These are phyloP conservation scores for Lipomyces kockii DNA, from an alignment of 805 yeast genomes.

Conservation along the genomic window DNA sequence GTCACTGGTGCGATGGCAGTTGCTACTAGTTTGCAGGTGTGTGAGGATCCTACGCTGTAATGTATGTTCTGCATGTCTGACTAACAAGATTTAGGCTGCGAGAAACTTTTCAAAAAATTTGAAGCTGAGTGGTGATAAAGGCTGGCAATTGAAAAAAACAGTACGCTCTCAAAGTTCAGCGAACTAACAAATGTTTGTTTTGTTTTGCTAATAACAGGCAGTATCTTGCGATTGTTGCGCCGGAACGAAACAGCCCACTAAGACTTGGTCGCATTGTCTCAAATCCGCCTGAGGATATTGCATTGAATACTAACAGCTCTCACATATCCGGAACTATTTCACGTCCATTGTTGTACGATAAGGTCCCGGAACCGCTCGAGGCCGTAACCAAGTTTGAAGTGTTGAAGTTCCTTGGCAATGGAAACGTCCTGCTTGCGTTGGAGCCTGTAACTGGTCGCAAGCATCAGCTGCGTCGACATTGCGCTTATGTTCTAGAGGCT, in stretches of 20 bases:
- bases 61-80: background rate
- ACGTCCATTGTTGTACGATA: background rate
- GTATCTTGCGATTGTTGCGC: constrained; percentile 21
- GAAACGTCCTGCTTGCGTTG: constrained; percentile 15
- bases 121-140: constrained; percentile 27
- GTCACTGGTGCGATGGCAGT: constrained; percentile 36
- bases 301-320: background rate
- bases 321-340: background rate
- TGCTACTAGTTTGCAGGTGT: constrained; percentile 25
- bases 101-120: constrained; percentile 16
- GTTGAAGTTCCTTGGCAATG: constrained; percentile 1
- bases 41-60: no score
- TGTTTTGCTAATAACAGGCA: background rate
- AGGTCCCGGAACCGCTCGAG: background rate
- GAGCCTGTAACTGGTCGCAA: constrained; percentile 33
- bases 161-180: constrained; percentile 16
- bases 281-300: background rate
- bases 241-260: constrained; percentile 8
- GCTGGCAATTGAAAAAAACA: constrained; percentile 30
- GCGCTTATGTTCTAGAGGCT: constrained; percentile 31
- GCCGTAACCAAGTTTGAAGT: constrained; percentile 21
- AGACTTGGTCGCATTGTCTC: background rate
- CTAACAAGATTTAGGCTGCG: constrained; percentile 24
- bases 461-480: constrained; percentile 34
- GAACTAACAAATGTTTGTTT: no score